Conservation (phyloP, 2,329 filamentous ascomycete genomes). For the Pleomassaria siparia region DNA sequence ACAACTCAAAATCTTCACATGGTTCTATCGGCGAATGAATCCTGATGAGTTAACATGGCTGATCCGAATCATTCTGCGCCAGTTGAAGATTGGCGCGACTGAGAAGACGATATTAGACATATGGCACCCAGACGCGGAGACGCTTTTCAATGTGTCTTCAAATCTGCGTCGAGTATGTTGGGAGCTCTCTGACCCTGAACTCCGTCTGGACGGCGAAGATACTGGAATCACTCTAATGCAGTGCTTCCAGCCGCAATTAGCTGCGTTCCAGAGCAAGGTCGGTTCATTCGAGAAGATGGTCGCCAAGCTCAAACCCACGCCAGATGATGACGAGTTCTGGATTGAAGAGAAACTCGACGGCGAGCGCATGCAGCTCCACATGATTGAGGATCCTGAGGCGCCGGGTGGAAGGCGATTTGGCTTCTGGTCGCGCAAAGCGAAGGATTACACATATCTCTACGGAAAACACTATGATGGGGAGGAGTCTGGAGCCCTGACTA, state of each 20-base stretch:
- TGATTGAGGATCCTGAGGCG: slow-evolving; percentile 68
- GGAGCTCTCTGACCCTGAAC: slow-evolving; percentile 76
- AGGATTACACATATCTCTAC: slow-evolving; percentile 95
- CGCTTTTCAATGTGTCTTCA: slow-evolving; percentile 81
- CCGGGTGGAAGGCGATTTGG: slow-evolving; percentile 73
- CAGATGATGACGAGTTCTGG: slow-evolving; percentile 81
- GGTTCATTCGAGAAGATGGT: slow-evolving; percentile 77
- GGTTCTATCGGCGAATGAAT: slow-evolving; percentile 90
- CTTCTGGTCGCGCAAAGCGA: slow-evolving; percentile 96
- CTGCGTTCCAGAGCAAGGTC: slow-evolving; percentile 79
- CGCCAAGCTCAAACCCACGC: slow-evolving; percentile 63
- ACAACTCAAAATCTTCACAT: slow-evolving; percentile 76
- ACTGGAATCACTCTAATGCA: slow-evolving; percentile 81
- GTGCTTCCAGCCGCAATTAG: slow-evolving; percentile 94
- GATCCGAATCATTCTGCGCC: slow-evolving; percentile 86
- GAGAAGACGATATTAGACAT: slow-evolving; percentile 83
- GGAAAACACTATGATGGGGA: slow-evolving; percentile 71
- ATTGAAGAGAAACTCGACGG: slow-evolving; percentile 98
- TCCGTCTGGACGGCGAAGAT: slow-evolving; percentile 74
- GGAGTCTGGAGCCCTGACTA: slow-evolving; percentile 73
- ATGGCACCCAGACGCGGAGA: slow-evolving; percentile 57
- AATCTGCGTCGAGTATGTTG: slow-evolving; percentile 90
- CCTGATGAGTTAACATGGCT: slow-evolving; percentile 92
- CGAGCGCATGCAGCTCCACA: slow-evolving; percentile 95
- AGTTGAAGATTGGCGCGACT: slow-evolving; percentile 74